Evolutionary conservation across 2,329 filamentous ascomycete genomes (phyloP), one percentile per base, ranked within the genome.

Genomic region (Colletotrichum sp.): DNA sequence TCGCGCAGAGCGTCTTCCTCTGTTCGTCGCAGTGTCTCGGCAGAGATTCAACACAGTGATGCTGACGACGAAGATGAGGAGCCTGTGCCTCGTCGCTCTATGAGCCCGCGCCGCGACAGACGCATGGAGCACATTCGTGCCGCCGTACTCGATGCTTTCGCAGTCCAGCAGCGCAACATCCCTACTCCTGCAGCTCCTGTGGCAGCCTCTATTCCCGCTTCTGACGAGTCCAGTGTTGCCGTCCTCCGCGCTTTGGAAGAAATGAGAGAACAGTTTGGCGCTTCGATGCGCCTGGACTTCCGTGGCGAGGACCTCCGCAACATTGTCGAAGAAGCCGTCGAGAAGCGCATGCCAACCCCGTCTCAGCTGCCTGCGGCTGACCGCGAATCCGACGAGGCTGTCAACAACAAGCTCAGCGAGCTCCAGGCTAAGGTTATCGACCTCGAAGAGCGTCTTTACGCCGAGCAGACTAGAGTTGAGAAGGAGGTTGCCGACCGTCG

Each of bases 31-130:
- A 95, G 92, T 81, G 83, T 91, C 54, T 96, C 94, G 61, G 90
- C 87, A n/a, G 93, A 95, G 34, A 80, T 89, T 5, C 88, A 90
- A 62, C 92, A 97, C 73, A 98, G 96, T 81, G 97, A 98, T 84
- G 96, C 97, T 13, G 96, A 98, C 81, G 96, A 98, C 75, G 95
- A 98, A 80, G 96, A 97, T 77, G 95, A 98, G 27, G 94, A 93
- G 70, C 89, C 91, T 69, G 75, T 85, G 73, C 84, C 88, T 75
- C 88, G 91, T 80, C 92, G 94, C 66, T 93, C 94, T 8, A 88
- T 92, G 77, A 98, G 96, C 77, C 95, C 95, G 21, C 90, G 91
- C 71, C 90, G 93, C 75, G 95, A 98, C 80, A 92, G 93, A 78
- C 95, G 91, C 78, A 83, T 96, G 78, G 95, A 98, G 72, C 95